phyloP scores from a whole-genome alignment of 2,329 filamentous ascomycete genomes.

The Exophiala viscosa region DNA sequence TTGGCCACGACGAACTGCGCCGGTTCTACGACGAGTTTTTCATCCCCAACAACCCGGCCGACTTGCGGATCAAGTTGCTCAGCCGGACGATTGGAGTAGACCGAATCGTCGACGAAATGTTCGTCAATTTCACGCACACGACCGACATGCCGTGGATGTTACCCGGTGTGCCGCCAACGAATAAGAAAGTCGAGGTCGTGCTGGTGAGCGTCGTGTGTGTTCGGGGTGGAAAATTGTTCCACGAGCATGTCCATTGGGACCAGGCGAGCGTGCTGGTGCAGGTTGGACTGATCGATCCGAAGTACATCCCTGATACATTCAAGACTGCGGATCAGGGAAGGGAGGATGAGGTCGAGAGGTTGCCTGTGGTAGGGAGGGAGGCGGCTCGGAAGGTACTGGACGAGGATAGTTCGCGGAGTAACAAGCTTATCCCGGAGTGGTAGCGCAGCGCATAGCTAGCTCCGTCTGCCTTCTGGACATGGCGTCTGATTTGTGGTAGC shows the following conservation, averaged over 20 bases:
- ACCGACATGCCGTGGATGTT: constrained; percentile 57
- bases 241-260: constrained; percentile 61
- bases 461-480: too few relatives aligned
- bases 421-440: constrained; percentile 31
- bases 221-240: constrained; percentile 51
- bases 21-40: constrained; percentile 58
- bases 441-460: too few relatives aligned
- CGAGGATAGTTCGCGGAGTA: constrained; percentile 37
- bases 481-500: too few relatives aligned
- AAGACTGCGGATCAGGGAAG: constrained; percentile 31
- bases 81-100: constrained; percentile 57
- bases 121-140: constrained; percentile 56
- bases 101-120: constrained; percentile 60
- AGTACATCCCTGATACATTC: constrained; percentile 48
- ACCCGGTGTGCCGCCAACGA: constrained; percentile 55
- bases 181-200: constrained; percentile 55
- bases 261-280: constrained; percentile 60
- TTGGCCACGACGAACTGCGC: constrained; percentile 39
- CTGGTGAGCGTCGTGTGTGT: constrained; percentile 56
- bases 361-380: constrained; percentile 41
- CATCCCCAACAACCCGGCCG: constrained; percentile 49
- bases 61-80: constrained; percentile 52
- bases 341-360: constrained; percentile 34
- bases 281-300: constrained; percentile 56
- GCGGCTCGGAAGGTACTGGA: constrained; percentile 39